phyloP scores from a whole-genome alignment of 2,329 filamentous ascomycete species.

The Ascochyta pisi region DNA sequence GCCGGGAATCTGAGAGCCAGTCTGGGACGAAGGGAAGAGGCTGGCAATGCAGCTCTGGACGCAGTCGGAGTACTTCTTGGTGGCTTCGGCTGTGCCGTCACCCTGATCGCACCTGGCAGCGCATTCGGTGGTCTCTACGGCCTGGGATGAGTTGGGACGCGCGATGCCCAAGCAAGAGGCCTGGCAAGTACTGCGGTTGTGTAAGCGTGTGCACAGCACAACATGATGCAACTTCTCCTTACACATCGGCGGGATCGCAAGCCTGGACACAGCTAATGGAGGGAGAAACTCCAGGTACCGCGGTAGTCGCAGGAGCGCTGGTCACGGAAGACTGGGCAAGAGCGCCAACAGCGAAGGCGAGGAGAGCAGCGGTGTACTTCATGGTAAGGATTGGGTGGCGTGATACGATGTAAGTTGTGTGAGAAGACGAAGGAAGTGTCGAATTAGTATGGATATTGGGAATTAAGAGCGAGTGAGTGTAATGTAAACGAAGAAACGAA shows the following conservation, averaged over 20 bases:
- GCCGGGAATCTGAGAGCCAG: slow-evolving; percentile 27
- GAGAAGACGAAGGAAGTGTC: neutral
- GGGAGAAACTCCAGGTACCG: slow-evolving; percentile 32
- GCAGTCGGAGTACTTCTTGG: slow-evolving; percentile 56
- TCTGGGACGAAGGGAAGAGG: slow-evolving; percentile 55
- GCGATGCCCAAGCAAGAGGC: slow-evolving; percentile 60
- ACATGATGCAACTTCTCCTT: slow-evolving; percentile 16
- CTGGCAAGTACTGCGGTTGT: slow-evolving; percentile 48
- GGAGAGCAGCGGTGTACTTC: slow-evolving; percentile 54
- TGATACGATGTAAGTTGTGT: slow-evolving; percentile 2
- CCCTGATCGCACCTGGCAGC: slow-evolving; percentile 62
- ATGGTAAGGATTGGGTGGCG: slow-evolving; percentile 37
- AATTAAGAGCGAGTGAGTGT: slow-evolving; percentile 17
- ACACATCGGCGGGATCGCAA: slow-evolving; percentile 56
- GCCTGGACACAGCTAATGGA: slow-evolving; percentile 41
- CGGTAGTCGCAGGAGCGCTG: slow-evolving; percentile 45
- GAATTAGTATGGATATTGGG: slow-evolving; percentile 7
- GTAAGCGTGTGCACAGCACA: slow-evolving; percentile 1
- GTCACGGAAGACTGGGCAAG: slow-evolving; percentile 52
- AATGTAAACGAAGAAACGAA: slow-evolving; percentile 8
- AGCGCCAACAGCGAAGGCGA: slow-evolving; percentile 55
- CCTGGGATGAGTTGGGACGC: slow-evolving; percentile 59
- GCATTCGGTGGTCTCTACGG: slow-evolving; percentile 60
- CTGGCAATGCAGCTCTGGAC: slow-evolving; percentile 58
- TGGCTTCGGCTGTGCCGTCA: slow-evolving; percentile 55